A percentile compares a stretch with the other conserved stretches of the same genome.
Conservation (phyloP, 1,139 yeast genomes). For the Suhomyces bokatorum region DNA sequence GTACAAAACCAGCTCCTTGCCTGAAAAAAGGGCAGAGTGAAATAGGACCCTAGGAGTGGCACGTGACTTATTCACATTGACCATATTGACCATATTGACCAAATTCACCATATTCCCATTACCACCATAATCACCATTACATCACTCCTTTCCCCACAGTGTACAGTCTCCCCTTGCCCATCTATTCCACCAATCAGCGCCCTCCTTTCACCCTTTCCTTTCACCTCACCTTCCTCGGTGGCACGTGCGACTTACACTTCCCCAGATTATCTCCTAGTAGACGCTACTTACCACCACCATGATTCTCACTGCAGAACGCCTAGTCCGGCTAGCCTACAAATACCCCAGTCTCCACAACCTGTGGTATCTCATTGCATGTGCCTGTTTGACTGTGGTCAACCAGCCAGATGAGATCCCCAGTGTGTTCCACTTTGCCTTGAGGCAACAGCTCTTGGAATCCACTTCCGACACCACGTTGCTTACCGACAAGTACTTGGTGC, state of each 20-base stretch:
- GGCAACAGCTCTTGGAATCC: constrained; percentile 45
- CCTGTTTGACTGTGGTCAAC: constrained; percentile 79
- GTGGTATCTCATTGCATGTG: constrained; percentile 82
- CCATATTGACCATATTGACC: no score
- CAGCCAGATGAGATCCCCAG: constrained; percentile 78
- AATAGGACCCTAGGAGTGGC: no score
- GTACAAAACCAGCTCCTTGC: no score
- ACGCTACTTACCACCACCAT: constrained; percentile 9
- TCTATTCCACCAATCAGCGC: neutral
- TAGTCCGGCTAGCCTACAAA: constrained; percentile 57
- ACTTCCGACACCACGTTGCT: constrained; percentile 28
- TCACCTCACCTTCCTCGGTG: neutral
- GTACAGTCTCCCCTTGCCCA: no score
- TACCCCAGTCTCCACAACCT: constrained; percentile 46
- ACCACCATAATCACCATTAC: no score
- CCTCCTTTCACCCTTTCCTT: neutral
- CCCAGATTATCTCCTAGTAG: constrained; percentile 1
- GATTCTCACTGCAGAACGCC: constrained; percentile 60
- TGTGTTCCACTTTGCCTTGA: constrained; percentile 71
- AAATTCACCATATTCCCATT: no score
- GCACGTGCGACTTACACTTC: constrained; percentile 1
- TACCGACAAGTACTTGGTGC: constrained; percentile 32
- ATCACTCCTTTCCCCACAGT: no score
- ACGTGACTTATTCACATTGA: no score
- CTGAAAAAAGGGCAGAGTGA: no score